Evolutionary conservation across 2,329 filamentous ascomycete genomes (phyloP).

Genomic region (Canariomyces notabilis): DNA sequence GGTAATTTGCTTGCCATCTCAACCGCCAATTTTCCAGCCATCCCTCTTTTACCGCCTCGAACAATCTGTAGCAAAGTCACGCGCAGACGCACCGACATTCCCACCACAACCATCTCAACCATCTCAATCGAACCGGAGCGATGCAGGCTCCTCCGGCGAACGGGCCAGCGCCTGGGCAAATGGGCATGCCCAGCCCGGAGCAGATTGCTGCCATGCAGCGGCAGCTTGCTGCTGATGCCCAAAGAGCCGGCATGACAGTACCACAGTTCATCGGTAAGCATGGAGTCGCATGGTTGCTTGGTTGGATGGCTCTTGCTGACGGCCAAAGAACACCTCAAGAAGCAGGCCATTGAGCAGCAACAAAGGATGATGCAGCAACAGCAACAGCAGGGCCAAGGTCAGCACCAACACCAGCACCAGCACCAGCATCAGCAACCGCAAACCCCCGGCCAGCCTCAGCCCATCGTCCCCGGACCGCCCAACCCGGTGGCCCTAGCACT

Average conservation of each 20-base stretch:
- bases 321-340: slow-evolving; percentile 52
- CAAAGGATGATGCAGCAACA: slow-evolving; percentile 31
- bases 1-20: no score
- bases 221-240: slow-evolving; percentile 75
- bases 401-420: slow-evolving; percentile 31
- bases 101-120: background rate
- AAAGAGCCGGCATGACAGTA: slow-evolving; percentile 77
- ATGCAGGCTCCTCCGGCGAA: slow-evolving; percentile 11
- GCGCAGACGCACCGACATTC: background rate
- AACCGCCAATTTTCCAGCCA: no score
- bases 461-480: slow-evolving; percentile 72
- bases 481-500: slow-evolving; percentile 86
- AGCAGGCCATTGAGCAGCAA: slow-evolving; percentile 42
- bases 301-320: background rate
- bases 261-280: slow-evolving; percentile 65
- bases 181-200: slow-evolving; percentile 63
- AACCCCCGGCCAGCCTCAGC: slow-evolving; percentile 48
- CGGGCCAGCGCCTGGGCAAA: slow-evolving; percentile 25
- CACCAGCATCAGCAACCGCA: slow-evolving; percentile 31
- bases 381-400: slow-evolving; percentile 31
- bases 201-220: slow-evolving; percentile 81
- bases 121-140: background rate
- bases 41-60: no score
- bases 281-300: background rate
- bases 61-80: background rate